Evolutionary conservation across 2,329 filamentous ascomycete species (phyloP).

Genomic region (Nakataea oryzae): DNA sequence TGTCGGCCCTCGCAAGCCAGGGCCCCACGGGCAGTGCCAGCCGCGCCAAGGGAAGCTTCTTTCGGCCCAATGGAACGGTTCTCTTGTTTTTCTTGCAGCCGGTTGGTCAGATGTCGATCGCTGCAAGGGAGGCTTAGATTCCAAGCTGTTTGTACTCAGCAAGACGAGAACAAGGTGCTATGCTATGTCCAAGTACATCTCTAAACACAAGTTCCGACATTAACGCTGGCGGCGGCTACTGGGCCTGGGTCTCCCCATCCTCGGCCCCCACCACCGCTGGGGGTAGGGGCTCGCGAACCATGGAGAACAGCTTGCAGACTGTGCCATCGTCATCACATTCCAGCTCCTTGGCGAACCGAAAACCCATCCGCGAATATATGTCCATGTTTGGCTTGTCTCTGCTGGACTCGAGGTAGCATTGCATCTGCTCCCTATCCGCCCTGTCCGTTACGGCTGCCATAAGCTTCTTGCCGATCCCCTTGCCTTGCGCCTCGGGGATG

Average conservation of each 20-base stretch:
- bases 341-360: slow-evolving; percentile 53
- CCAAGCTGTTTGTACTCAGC: neutral
- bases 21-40: neutral
- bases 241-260: neutral
- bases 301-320: slow-evolving; percentile 38
- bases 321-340: slow-evolving; percentile 53
- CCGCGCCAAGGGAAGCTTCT: neutral
- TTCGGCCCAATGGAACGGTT: neutral
- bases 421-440: slow-evolving; percentile 53
- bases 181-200: too few relatives aligned
- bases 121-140: too few relatives aligned
- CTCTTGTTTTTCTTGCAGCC: neutral
- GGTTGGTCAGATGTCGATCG: too few relatives aligned
- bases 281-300: slow-evolving; percentile 29
- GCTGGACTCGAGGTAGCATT: slow-evolving; percentile 63
- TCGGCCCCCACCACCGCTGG: neutral
- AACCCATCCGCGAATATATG: slow-evolving; percentile 63
- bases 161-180: too few relatives aligned
- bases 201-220: neutral
- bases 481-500: slow-evolving; percentile 51
- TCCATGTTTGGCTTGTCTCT: slow-evolving; percentile 56
- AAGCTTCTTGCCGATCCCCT: slow-evolving; percentile 53
- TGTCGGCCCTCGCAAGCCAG: neutral
- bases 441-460: slow-evolving; percentile 51
- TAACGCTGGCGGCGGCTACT: neutral